Base-by-base conservation (phyloP, 2,329 filamentous ascomycete genomes). In the Aspergillus terreus region DNA sequence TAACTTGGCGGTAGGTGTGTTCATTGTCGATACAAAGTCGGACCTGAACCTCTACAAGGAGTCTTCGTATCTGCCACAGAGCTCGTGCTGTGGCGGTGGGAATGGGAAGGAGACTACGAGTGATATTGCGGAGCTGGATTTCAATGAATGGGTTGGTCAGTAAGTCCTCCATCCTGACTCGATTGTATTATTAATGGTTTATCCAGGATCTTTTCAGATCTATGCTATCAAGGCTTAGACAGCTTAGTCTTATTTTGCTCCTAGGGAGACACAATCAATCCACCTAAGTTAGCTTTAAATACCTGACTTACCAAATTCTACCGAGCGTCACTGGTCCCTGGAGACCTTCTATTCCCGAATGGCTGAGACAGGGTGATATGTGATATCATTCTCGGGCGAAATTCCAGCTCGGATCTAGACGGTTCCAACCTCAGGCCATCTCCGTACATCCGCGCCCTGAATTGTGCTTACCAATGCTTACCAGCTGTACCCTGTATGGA, bases 121-220 rank as follows among this genome's bases (percentile, higher is more conserved):
- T 41, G 61, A 57, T 14, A 52, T 68, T 44, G 58, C 50, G 25
- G 63, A 66, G 48, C 55, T 70, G 41, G 74, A 81, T 57, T 71
- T 79, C 43, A 82, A 81, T 62, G 70, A 76, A 48, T 81, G 74
- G 73, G 76, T 71, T 54, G 78, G 76, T 79, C 60, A 65, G 76
- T 74, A 49, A 23, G 12, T 21, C 15, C 3, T 30, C 6, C 25
- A 6, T 25, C 21, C 36, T 47, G 9, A 9, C 27, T 45, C 41
- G 2, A n/a, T 21, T 10, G 4, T 9, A 36, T 25, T 58, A n/a
- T 27, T 58, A 4, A 49, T 38, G 9, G 6, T 51, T 27, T 43
- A 0, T 44, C 32, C 46, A 76, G 75, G 73, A 3, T 77, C 78
- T 0, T 80, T 74, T 58, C 75, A 78, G 56, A 75, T 80, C 38